Evolutionary conservation across 192 early-diverging fungal species (phyloP).

Genomic region (Lunasporangiospora selenospora): DNA sequence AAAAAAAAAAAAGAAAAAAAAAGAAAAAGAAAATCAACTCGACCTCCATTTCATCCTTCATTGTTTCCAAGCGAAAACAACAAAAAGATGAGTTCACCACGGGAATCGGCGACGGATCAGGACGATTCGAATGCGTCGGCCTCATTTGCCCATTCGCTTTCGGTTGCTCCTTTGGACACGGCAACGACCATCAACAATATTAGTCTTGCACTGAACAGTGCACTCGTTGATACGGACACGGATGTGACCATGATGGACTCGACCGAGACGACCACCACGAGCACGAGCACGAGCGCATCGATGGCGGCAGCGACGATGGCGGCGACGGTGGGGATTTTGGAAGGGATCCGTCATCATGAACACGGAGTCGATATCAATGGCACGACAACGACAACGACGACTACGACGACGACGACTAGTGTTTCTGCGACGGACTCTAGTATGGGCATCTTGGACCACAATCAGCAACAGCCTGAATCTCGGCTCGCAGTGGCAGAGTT

Average conservation of each 20-base stretch:
- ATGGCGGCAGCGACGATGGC: too few relatives aligned
- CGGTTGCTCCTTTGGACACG: slow-evolving; percentile 31
- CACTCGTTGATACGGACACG: not conserved
- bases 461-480: slow-evolving; percentile 5
- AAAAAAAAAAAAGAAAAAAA: not conserved
- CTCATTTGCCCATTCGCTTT: slow-evolving; percentile 43
- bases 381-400: slow-evolving; percentile 10
- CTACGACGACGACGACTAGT: slow-evolving; percentile 1
- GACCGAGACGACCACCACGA: slow-evolving; percentile 12
- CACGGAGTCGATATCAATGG: too few relatives aligned
- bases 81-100: slow-evolving; percentile 36
- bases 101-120: slow-evolving; percentile 38
- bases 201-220: slow-evolving; percentile 13
- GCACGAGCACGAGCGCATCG: slow-evolving; percentile 7
- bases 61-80: not conserved
- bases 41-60: too few relatives aligned
- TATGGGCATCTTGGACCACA: too few relatives aligned
- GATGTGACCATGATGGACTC: slow-evolving; percentile 27
- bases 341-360: too few relatives aligned
- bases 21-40: not conserved
- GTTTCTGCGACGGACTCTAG: too few relatives aligned
- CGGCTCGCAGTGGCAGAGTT: slow-evolving; percentile 2
- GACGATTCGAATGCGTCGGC: slow-evolving; percentile 28
- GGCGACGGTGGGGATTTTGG: too few relatives aligned
- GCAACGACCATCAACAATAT: slow-evolving; percentile 26